Conservation (phyloP, 148 eudicot species). For the Arbutus unedo region DNA sequence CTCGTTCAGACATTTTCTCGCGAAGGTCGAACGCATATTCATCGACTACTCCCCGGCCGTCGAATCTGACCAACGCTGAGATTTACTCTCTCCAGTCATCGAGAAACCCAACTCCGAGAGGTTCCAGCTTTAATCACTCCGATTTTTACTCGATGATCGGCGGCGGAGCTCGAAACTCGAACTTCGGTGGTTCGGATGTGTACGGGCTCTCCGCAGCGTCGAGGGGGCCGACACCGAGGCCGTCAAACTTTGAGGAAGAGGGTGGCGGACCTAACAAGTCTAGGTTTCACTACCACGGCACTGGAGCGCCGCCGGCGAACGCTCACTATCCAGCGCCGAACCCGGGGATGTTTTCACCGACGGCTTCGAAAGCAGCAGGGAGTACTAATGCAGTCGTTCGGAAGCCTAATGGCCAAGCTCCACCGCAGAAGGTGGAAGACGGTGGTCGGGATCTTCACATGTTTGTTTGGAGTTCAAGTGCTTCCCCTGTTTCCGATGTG, state of each 20-base stretch:
- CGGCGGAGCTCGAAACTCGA: slow-evolving; percentile 56
- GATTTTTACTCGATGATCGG: slow-evolving; percentile 75
- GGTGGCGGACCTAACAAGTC: slow-evolving; percentile 27
- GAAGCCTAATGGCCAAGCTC: slow-evolving; percentile 33
- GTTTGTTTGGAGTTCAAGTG: slow-evolving; percentile 88
- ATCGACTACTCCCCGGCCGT: slow-evolving; percentile 57
- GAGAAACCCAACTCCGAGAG: slow-evolving; percentile 74
- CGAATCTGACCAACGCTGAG: slow-evolving; percentile 82
- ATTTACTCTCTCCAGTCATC: slow-evolving; percentile 80
- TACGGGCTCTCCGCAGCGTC: slow-evolving; percentile 43
- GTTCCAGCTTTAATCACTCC: slow-evolving; percentile 76
- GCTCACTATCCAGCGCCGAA: slow-evolving; percentile 73
- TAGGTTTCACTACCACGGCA: slow-evolving; percentile 30
- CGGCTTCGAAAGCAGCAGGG: slow-evolving; percentile 26
- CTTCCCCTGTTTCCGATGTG: slow-evolving; percentile 75
- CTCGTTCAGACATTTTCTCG: slow-evolving; percentile 71
- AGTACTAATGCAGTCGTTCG: slow-evolving; percentile 16
- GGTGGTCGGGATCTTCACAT: slow-evolving; percentile 66
- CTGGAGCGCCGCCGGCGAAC: slow-evolving; percentile 2
- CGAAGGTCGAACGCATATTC: slow-evolving; percentile 56
- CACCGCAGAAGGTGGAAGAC: slow-evolving; percentile 25
- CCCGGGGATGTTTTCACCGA: slow-evolving; percentile 85
- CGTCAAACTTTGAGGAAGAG: slow-evolving; percentile 80
- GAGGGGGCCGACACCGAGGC: slow-evolving; percentile 70
- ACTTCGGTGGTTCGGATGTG: slow-evolving; percentile 72